These are phyloP conservation scores for Dactylellina haptotyla DNA, from an alignment of 2,329 filamentous ascomycete genomes.

Conservation along the genomic window DNA sequence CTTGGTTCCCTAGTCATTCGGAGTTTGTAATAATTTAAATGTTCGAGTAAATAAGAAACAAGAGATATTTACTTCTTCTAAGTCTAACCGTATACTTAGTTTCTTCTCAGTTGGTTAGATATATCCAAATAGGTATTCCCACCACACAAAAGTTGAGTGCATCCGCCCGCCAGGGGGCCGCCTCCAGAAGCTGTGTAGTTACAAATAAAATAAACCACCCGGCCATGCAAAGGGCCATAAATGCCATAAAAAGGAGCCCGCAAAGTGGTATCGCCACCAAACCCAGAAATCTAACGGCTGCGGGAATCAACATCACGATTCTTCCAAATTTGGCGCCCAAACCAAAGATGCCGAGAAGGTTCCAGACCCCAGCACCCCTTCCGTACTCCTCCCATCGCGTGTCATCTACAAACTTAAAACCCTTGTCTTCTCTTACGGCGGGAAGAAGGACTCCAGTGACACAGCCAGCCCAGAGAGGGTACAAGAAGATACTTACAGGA, in stretches of 20 bases:
- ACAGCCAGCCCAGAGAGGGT: background rate
- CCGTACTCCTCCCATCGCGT: background rate
- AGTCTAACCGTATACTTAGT: too few relatives aligned
- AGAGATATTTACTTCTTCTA: too few relatives aligned
- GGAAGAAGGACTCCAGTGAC: background rate
- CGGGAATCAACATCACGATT: background rate
- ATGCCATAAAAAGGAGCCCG: background rate
- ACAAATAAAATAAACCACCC: background rate
- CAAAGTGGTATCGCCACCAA: background rate
- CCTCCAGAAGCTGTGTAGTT: background rate
- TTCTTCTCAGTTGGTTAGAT: too few relatives aligned
- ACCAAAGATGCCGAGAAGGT: background rate
- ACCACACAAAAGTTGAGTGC: background rate
- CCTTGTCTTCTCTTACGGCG: background rate
- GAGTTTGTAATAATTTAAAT: too few relatives aligned
- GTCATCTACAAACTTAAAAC: background rate
- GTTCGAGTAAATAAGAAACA: too few relatives aligned
- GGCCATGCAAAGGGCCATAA: background rate
- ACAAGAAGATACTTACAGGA: background rate
- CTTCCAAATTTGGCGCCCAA: background rate
- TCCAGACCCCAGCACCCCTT: background rate
- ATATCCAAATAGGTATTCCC: background rate
- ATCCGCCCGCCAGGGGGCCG: background rate
- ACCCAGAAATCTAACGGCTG: background rate
- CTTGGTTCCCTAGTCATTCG: too few relatives aligned